Evolutionary conservation across 2,329 filamentous ascomycete genomes (phyloP).

Genomic region (Arthrobotrys pseudoclavata): DNA sequence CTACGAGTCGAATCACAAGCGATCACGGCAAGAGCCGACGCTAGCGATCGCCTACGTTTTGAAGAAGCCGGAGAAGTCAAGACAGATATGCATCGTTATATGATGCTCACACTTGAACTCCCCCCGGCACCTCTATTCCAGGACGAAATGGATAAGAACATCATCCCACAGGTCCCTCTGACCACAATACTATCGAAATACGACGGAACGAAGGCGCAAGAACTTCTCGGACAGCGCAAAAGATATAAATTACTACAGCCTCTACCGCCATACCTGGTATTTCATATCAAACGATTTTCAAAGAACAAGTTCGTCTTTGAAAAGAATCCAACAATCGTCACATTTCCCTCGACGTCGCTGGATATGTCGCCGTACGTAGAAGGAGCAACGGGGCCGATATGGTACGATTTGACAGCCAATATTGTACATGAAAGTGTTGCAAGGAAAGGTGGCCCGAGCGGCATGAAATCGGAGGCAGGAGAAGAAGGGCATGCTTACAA

Average conservation of each 20-base stretch:
- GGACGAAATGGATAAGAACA: constrained; percentile 92
- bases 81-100: constrained; percentile 81
- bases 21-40: constrained; percentile 91
- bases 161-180: constrained; percentile 92
- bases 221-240: constrained; percentile 87
- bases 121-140: constrained; percentile 94
- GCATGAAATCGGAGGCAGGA: constrained; percentile 79
- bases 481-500: constrained; percentile 94
- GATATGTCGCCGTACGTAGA: constrained; percentile 93
- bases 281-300: constrained; percentile 97
- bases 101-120: constrained; percentile 92
- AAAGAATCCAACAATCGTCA: constrained; percentile 97
- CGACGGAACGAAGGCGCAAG: constrained; percentile 87
- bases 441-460: constrained; percentile 72
- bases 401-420: constrained; percentile 96
- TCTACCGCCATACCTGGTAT: constrained; percentile 87
- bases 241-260: constrained; percentile 92
- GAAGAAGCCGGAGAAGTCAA: constrained; percentile 89
- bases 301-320: constrained; percentile 97
- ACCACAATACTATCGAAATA: constrained; percentile 90
- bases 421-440: constrained; percentile 79
- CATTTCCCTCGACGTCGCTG: constrained; percentile 86
- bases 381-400: constrained; percentile 84
- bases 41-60: constrained; percentile 88
- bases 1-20: constrained; percentile 93